Evolutionary conservation across 495 filamentous ascomycete genomes (phyloP), one percentile per base, ranked within the genome.

Genomic region (Aspergillus nidulans): DNA sequence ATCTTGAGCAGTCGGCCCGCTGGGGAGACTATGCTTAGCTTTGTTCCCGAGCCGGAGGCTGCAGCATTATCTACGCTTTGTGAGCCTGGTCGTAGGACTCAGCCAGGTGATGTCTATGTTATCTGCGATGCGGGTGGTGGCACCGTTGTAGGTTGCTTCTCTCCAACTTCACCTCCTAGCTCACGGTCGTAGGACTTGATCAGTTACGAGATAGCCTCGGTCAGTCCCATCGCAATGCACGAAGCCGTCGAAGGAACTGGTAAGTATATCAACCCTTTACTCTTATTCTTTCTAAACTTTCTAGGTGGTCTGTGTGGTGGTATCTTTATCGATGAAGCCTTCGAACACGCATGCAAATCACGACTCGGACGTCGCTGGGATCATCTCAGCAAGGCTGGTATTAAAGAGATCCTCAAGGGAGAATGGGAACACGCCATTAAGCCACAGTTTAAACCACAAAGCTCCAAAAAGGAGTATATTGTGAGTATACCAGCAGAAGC

Each of bases 61-160:
- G 51, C 51, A 7, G 51, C 40, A 15, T 28, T 53, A 9, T 53
- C 51, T 18, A 53, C 51, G 12, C 51, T 53, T 30, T 53, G 51
- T 42, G 51, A 53, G 4, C 51, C 51, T 18, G 51, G 51, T 24
- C 51, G 51, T 5, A 26, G 26, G 26, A 12, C 51, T 16, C 40
- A 53, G 15, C 26, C 38, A 5, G 51, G 51, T 3, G 51, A 53
- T 23, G 40, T 53, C 12, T 53, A 53, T 36, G 51, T 53, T 13
- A 53, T 53, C 7, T 53, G 51, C n/a, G 51, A 53, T n/a, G 51
- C 51, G 2, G 51, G 51, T 24, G 51, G 51, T 36, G 51, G 51
- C 16, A 53, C 51, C 6, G 51, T 53, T 24, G 51, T 53, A 45
- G 9, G 51, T 53, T 18, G 3, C 9, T 43, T n/a, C 25, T n/a